These are phyloP conservation scores for Dryas alaskensis DNA, from an alignment of 306 rosid genomes.

Conservation along the genomic window DNA sequence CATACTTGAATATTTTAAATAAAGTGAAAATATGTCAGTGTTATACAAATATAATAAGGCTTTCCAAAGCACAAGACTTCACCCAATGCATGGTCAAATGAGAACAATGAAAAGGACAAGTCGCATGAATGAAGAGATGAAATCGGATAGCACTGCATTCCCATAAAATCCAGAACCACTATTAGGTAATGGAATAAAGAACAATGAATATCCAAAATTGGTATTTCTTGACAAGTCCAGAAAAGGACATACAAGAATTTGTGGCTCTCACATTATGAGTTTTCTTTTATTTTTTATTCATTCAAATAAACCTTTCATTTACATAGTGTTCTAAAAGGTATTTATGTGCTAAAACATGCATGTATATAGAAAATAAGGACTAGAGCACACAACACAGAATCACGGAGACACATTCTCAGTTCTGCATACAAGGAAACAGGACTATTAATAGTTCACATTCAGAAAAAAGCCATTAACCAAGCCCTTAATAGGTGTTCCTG, in stretches of 20 bases:
- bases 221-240: background rate
- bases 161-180: background rate
- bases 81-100: background rate
- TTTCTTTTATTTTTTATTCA: background rate
- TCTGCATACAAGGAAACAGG: background rate
- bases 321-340: background rate
- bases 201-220: background rate
- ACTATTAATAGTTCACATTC: background rate
- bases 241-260: background rate
- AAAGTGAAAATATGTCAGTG: background rate
- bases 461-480: background rate
- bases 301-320: background rate
- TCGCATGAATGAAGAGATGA: background rate
- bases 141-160: background rate
- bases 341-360: background rate
- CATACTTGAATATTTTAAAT: background rate
- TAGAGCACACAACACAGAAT: background rate
- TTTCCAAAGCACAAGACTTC: conserved; percentile 7
- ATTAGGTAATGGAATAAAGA: background rate
- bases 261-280: background rate
- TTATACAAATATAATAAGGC: background rate
- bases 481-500: background rate
- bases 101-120: background rate
- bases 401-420: background rate
- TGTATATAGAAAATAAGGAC: background rate